Base-by-base conservation (phyloP, 1,139 yeast species). In the Pichia sp. region DNA sequence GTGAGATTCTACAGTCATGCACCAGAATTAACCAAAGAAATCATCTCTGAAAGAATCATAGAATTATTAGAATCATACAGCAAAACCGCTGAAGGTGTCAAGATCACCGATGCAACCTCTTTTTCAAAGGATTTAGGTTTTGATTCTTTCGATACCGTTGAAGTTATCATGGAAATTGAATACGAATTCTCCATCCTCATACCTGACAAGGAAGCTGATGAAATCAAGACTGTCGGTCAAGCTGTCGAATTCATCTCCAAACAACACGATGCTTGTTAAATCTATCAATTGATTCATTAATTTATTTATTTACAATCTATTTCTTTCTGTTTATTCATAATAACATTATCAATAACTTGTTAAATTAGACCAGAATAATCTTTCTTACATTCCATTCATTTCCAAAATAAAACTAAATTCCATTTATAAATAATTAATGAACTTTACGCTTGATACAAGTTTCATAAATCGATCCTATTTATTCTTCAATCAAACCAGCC, bases 81-180 rank as follows among this genome's bases (percentile, higher is more conserved):
- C 65, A 88, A 87, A 69, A 79, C 85, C 30, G 71, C 69, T 53
- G 58, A 65, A 38, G 59, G 55, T 22, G 56, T 54, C 40, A 72
- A 78, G 62, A 79, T 88, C 58, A 70, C 77, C 20, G 79, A 80
- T 48, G 69, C 71, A 17, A 77, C 94, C 9, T 73, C 82, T 34
- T 86, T 84, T 65, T 70, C 81, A 39, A 81, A 78, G 56, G 96
- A 89, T 64, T 76, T 89, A 57, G 95, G 95, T 2, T 76, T 88
- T 59, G 96, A 89, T 70, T 84, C 93, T 30, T 78, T 89, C 63
- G 96, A 89, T 62, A 84, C 86, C 33, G 96, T 87, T 40, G 96
- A 89, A 67, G 91, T 88, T 37, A 79, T 89, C 37, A 88, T 89
- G 89, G 95, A 88, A 60, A 79, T 89, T 53, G 96, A 89, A 69